phyloP scores from a whole-genome alignment of 352 stramenopile genomes.

The Phytophthora cactorum region DNA sequence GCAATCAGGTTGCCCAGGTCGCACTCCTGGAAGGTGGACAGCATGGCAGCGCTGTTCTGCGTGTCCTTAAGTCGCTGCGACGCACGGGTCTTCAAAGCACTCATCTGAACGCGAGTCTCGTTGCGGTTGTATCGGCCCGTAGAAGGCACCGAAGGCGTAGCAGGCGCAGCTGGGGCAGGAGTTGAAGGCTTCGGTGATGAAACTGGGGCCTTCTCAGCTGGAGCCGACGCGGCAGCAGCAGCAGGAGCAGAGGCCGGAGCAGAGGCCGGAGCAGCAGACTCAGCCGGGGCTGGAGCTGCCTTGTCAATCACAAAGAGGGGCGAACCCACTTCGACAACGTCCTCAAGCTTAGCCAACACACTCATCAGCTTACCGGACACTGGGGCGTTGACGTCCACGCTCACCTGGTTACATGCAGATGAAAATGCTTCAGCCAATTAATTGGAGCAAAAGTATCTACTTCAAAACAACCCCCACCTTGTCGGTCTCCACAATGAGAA shows the following conservation, averaged over 20 bases:
- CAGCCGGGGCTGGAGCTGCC: constrained; percentile 28
- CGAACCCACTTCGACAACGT: constrained; percentile 95
- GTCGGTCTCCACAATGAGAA: constrained; percentile 98
- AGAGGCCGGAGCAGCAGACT: constrained; percentile 20
- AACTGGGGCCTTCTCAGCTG: constrained; percentile 28
- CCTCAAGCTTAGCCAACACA: constrained; percentile 94
- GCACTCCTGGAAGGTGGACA: constrained; percentile 99
- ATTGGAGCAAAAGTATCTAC: background rate
- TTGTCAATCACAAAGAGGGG: constrained; percentile 49
- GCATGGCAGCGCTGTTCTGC: constrained; percentile 98
- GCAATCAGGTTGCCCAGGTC: constrained; percentile 97
- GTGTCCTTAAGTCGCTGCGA: constrained; percentile 97
- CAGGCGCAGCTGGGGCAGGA: constrained; percentile 35
- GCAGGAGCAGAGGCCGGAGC: constrained; percentile 30
- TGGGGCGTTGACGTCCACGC: constrained; percentile 92
- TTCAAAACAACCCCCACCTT: constrained; percentile 83
- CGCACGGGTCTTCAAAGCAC: constrained; percentile 94
- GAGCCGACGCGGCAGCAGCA: constrained; percentile 14
- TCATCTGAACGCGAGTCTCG: constrained; percentile 94
- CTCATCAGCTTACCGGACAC: constrained; percentile 93
- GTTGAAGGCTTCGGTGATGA: constrained; percentile 34
- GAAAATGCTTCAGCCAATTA: background rate
- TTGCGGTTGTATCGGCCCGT: constrained; percentile 60
- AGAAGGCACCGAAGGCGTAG: constrained; percentile 20
- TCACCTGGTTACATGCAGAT: constrained; percentile 50